Conservation (phyloP, 148 eudicot genomes). For the Vaccinium darrowii region DNA sequence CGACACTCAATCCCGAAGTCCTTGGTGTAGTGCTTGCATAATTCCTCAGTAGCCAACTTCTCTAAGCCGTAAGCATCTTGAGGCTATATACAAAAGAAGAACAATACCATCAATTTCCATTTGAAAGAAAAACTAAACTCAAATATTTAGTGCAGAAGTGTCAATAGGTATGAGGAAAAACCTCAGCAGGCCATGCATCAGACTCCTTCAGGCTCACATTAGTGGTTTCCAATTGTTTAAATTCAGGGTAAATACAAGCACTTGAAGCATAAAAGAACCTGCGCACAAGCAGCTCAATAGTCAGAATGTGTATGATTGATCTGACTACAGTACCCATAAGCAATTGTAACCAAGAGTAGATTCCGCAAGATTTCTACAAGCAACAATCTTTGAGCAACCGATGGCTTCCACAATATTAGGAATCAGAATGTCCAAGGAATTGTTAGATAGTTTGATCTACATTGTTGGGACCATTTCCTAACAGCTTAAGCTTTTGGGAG, state of each 20-base stretch:
- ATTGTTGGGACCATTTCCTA: too few relatives aligned
- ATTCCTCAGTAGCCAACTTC: conserved; percentile 41
- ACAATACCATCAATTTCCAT: neutral
- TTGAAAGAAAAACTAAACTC: neutral
- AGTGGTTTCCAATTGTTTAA: conserved; percentile 53
- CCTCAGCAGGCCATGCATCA: conserved; percentile 68
- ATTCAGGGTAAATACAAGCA: conserved; percentile 61
- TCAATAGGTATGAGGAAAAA: conserved; percentile 11
- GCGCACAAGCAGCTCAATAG: neutral
- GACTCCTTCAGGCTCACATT: conserved; percentile 61
- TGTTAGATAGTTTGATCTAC: too few relatives aligned
- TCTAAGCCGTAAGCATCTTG: conserved; percentile 45
- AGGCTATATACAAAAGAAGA: conserved; percentile 24
- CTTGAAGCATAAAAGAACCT: conserved; percentile 60
- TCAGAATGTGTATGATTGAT: neutral
- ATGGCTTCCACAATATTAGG: neutral
- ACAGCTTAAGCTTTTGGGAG: too few relatives aligned
- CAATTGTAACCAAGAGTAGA: neutral
- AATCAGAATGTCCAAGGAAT: too few relatives aligned
- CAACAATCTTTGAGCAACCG: neutral
- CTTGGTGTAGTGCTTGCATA: conserved; percentile 41
- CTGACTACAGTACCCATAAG: neutral
- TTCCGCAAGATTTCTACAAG: neutral
- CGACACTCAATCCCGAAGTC: conserved; percentile 42
- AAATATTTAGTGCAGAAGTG: neutral